Percentiles rank a stretch among this genome's conserved stretches.
These are phyloP conservation scores for Backusella morwellensis DNA, from an alignment of 192 early-diverging fungal species.

Conservation along the genomic window DNA sequence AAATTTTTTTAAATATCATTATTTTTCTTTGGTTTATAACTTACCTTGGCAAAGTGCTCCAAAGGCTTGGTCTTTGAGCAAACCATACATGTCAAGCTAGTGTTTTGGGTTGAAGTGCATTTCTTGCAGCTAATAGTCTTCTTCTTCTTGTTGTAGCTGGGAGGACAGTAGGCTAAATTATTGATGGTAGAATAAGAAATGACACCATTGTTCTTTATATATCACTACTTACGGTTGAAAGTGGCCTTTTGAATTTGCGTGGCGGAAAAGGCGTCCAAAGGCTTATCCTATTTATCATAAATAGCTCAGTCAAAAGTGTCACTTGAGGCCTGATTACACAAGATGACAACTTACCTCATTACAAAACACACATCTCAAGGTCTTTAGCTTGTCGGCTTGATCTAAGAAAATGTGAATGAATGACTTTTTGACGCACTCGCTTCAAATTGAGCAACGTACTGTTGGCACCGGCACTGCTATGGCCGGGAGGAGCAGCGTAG, in stretches of 20 bases:
- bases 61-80: conserved; percentile 36
- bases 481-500: not conserved
- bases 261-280: conserved; percentile 34
- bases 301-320: not conserved
- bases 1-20: not conserved
- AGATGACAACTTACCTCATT: not conserved
- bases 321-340: not conserved
- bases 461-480: not conserved
- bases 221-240: conserved; percentile 33
- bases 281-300: conserved; percentile 26
- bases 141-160: conserved; percentile 25
- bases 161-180: conserved; percentile 31
- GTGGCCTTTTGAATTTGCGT: conserved; percentile 40
- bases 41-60: conserved; percentile 41
- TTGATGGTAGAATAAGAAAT: not conserved
- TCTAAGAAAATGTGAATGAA: not conserved
- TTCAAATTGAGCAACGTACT: not conserved
- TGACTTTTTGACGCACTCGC: not conserved
- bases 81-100: conserved; percentile 36
- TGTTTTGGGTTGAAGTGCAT: conserved; percentile 34
- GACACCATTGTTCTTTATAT: not conserved
- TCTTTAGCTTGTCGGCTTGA: not conserved
- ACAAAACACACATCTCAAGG: conserved; percentile 18
- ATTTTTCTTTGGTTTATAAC: not conserved
- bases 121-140: conserved; percentile 42